These are phyloP conservation scores for Silene latifolia DNA, from an alignment of 148 eudicot species.

Conservation along the genomic window DNA sequence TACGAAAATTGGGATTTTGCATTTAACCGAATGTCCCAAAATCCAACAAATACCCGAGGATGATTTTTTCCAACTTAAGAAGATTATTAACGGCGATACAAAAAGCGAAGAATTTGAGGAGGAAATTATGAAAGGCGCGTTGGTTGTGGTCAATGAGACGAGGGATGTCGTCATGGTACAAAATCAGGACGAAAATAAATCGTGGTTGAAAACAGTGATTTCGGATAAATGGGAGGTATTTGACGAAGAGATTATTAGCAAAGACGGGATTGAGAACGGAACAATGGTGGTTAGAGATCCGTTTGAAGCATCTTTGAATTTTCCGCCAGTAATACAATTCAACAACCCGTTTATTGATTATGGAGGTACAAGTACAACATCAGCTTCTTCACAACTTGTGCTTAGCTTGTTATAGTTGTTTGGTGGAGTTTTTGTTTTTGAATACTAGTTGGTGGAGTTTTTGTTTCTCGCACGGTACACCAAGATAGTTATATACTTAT, in stretches of 20 bases:
- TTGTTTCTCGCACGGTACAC: too few relatives aligned
- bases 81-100: constrained; percentile 28
- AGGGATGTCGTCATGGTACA: neutral
- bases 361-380: constrained; percentile 17
- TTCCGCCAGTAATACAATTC: constrained; percentile 17
- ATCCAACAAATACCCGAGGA: constrained; percentile 42
- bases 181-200: neutral
- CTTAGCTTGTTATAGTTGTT: constrained; percentile 19
- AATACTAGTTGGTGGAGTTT: too few relatives aligned
- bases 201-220: constrained; percentile 36
- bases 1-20: constrained; percentile 36
- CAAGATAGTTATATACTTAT: too few relatives aligned
- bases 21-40: constrained; percentile 40
- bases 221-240: constrained; percentile 66
- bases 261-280: neutral
- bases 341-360: constrained; percentile 27
- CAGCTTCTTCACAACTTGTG: constrained; percentile 16
- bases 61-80: constrained; percentile 47
- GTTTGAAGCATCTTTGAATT: constrained; percentile 18
- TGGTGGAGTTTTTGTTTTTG: neutral
- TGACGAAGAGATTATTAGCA: constrained; percentile 40
- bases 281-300: constrained; percentile 22
- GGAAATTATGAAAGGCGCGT: neutral
- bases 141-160: constrained; percentile 2
- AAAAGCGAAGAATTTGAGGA: neutral